Evolutionary conservation across 352 stramenopile genomes (phyloP), one percentile per base, ranked within the genome.

Genomic region (Elongisporangium undulatum): DNA sequence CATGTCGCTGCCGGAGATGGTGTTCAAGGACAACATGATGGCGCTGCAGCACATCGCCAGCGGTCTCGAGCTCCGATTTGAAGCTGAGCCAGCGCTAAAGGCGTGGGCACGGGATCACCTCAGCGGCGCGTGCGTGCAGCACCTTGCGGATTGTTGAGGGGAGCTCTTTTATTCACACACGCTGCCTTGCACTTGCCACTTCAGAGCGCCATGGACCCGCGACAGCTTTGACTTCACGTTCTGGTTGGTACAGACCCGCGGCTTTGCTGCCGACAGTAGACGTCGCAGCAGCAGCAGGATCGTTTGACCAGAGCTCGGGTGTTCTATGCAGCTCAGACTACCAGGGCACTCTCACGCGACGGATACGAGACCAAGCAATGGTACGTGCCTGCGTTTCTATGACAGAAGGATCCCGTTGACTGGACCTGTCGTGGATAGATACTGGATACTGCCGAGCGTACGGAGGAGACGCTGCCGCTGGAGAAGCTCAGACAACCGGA

Each of bases 1-100:
- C 41, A 70, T 86, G 23, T 69, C 77, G 12, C 56, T 87, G 41
- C 79, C 79, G 5, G 79, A 89, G 55, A 79, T 87, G 59, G 66
- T 87, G 45, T 89, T 87, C 55, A 75, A 55, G 2, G 59, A 72
- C 55, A 89, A 62, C 51, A 55, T 19, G 9, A 26, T 87, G 39
- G 15, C 56, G 19, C 55, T 87, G 12, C 61, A 71, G 16, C 67
- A 79, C 49, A 53, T 56, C 22, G 56, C 52, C 0, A 68, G 62
- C 21, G 53, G 66, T 4, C 49, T 85, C 19, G 49, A 26, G n/a
- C 69, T 87, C 22, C 56, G 62, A 45, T 89, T 89, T 39, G 59
- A 72, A 22, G 77, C 69, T 1, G 65, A 50, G 21, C 61, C 72
- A 45, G 79, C 77, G 15, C 64, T 89, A 45, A 66, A 67, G 53